phyloP scores from a whole-genome alignment of 495 filamentous ascomycete species.

The Penicillium cosmopolitanum region DNA sequence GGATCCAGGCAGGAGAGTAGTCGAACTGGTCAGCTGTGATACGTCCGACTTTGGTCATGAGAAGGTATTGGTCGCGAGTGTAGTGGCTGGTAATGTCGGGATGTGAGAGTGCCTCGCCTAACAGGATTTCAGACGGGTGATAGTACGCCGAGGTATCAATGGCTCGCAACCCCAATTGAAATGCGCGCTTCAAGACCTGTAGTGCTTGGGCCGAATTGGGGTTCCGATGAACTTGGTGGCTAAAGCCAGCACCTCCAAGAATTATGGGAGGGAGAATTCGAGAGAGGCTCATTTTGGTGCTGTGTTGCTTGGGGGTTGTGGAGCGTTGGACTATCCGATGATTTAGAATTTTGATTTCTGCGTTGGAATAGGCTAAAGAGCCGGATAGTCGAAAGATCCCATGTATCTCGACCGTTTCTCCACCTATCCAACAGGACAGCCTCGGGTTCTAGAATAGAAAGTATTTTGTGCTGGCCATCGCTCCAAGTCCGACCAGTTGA shows the following conservation, averaged over 20 bases:
- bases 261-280: conserved; percentile 50
- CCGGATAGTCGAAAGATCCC: not conserved
- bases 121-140: conserved; percentile 78
- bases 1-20: conserved; percentile 58
- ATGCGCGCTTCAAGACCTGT: conserved; percentile 69
- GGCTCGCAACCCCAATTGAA: conserved; percentile 69
- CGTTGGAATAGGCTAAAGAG: not conserved
- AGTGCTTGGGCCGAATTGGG: conserved; percentile 68
- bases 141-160: conserved; percentile 96
- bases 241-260: conserved; percentile 87
- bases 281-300: conserved; percentile 14
- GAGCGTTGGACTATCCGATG: no score
- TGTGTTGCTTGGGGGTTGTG: not conserved
- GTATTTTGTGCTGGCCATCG: not conserved
- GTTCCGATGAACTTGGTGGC: conserved; percentile 74
- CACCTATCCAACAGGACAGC: no score
- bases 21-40: conserved; percentile 56
- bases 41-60: conserved; percentile 66
- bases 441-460: no score
- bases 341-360: not conserved
- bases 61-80: conserved; percentile 51
- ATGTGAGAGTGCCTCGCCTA: conserved; percentile 70
- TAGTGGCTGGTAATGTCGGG: conserved; percentile 53
- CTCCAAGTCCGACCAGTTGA: not conserved
- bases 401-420: not conserved